phyloP scores from a whole-genome alignment of 805 yeast species.

The Schwanniomyces pseudopolymorphus region DNA sequence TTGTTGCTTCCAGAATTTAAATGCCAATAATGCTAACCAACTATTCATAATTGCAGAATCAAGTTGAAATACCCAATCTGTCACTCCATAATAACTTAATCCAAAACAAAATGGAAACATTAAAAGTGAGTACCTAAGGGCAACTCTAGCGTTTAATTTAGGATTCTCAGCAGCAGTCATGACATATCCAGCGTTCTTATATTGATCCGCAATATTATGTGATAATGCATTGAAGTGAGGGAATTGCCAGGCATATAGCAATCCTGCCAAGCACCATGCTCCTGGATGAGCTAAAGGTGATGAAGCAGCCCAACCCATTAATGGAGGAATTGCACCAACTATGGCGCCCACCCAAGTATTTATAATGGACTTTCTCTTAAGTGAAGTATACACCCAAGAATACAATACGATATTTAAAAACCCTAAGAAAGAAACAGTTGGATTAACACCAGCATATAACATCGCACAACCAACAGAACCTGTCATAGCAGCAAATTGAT shows the following conservation, averaged over 20 bases:
- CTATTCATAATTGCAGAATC: constrained; percentile 83
- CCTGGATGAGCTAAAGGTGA: constrained; percentile 81
- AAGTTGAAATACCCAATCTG: constrained; percentile 76
- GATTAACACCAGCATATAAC: constrained; percentile 78
- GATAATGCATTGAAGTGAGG: constrained; percentile 95
- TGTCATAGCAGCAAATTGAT: constrained; percentile 68
- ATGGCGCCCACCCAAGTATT: constrained; percentile 99
- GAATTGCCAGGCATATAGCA: constrained; percentile 96
- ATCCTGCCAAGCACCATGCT: constrained; percentile 89
- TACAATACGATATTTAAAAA: constrained; percentile 76
- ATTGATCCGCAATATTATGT: constrained; percentile 84
- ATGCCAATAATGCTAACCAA: constrained; percentile 82
- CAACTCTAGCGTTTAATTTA: constrained; percentile 86
- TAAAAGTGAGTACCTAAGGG: constrained; percentile 81
- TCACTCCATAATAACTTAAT: constrained; percentile 70
- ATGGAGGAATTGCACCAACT: constrained; percentile 98
- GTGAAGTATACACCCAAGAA: constrained; percentile 87
- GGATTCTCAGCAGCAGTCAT: constrained; percentile 97
- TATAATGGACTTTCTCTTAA: constrained; percentile 78
- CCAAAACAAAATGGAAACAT: constrained; percentile 95
- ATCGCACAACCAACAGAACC: constrained; percentile 72
- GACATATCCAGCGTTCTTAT: constrained; percentile 91
- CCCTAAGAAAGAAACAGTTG: constrained; percentile 82
- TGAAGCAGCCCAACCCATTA: constrained; percentile 98
- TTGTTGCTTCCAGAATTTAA: constrained; percentile 84